Conservation (phyloP, 106 monocot species). For the Dioscorea dumetorum region DNA sequence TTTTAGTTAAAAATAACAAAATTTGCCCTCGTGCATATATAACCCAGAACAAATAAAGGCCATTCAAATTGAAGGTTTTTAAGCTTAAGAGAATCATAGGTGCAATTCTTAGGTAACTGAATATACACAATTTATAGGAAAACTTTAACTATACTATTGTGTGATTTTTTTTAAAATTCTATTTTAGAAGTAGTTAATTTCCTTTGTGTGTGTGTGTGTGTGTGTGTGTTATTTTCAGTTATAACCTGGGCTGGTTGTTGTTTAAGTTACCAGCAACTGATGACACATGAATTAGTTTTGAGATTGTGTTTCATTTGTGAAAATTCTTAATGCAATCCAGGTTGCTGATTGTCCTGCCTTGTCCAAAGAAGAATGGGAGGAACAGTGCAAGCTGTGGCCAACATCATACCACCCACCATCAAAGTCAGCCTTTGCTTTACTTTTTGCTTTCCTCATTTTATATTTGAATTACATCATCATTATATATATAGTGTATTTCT, state of each 20-base stretch:
- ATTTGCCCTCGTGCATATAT: neutral
- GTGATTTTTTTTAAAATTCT: neutral
- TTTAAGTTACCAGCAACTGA: neutral
- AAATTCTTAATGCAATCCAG: conserved; percentile 30
- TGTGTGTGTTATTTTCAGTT: neutral
- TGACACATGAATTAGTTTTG: neutral
- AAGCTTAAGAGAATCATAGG: neutral
- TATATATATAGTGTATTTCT: too few species aligned
- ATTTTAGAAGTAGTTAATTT: neutral
- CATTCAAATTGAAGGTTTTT: neutral
- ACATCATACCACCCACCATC: conserved; percentile 83
- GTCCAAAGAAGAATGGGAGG: conserved; percentile 94
- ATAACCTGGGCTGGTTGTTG: neutral
- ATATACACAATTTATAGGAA: neutral
- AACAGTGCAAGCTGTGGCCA: conserved; percentile 89
- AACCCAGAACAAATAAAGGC: neutral
- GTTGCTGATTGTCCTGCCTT: conserved; percentile 67
- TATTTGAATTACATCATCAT: too few species aligned
- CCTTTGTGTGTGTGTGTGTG: too few species aligned
- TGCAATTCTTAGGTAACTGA: neutral
- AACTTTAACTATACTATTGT: neutral
- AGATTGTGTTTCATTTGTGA: neutral
- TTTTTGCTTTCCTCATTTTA: neutral
- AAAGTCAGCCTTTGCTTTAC: conserved; percentile 25
- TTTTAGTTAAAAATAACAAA: neutral